Evolutionary conservation across 23 red algal genomes (phyloP).

Genomic region (Gracilaria caudata): DNA sequence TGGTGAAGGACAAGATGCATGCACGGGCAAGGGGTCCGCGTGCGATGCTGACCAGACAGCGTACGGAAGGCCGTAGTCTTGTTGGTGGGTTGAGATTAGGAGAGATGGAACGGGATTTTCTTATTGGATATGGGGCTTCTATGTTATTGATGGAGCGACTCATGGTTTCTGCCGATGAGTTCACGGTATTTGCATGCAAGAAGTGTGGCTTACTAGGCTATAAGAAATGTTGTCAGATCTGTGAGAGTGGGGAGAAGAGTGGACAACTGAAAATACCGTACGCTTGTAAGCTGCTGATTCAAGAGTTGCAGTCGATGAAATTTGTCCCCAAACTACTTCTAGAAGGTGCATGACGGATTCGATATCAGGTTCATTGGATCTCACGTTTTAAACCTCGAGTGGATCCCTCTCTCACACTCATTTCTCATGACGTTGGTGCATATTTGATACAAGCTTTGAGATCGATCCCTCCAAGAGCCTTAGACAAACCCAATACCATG

Average conservation of each 20-base stretch:
- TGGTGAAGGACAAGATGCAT: constrained; percentile 98
- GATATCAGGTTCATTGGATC: no score
- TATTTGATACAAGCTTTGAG: no score
- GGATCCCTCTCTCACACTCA: no score
- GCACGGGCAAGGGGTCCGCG: constrained; percentile 76
- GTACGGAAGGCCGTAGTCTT: constrained; percentile 81
- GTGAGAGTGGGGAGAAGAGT: constrained; percentile 64
- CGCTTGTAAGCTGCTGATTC: constrained; percentile 97
- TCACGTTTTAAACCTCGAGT: no score
- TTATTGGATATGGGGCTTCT: constrained; percentile 90
- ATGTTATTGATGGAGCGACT: constrained; percentile 94
- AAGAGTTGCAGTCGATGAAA: constrained; percentile 99
- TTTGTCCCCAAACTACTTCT: constrained; percentile 81
- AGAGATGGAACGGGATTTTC: constrained; percentile 98
- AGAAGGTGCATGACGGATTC: constrained; percentile 40
- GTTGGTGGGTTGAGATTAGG: constrained; percentile 95
- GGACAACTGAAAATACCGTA: constrained; percentile 88
- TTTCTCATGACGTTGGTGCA: no score
- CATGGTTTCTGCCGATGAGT: constrained; percentile 85
- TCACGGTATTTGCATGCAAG: constrained; percentile 87
- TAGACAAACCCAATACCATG: no score
- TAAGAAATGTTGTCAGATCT: constrained; percentile 88
- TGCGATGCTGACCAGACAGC: constrained; percentile 79
- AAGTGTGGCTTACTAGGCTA: constrained; percentile 83
- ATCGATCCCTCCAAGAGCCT: no score